phyloP scores from a whole-genome alignment of 2,329 filamentous ascomycete species.

The Xylariaceae sp. region DNA sequence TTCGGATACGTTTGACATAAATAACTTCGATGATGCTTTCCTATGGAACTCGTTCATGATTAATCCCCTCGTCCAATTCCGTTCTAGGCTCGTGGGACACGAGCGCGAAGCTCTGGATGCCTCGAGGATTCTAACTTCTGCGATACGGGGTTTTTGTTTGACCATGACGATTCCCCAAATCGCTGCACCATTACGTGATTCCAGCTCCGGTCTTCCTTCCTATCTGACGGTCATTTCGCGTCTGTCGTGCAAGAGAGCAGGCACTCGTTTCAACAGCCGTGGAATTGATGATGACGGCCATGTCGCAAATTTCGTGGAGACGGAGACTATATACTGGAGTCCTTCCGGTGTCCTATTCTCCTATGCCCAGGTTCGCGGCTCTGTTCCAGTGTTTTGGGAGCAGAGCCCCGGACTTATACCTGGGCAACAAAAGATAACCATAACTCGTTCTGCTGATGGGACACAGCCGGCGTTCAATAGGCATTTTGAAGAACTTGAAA shows the following conservation, averaged over 20 bases:
- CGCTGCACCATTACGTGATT: slow-evolving; percentile 63
- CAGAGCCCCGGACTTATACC: slow-evolving; percentile 83
- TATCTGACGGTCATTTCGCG: slow-evolving; percentile 86
- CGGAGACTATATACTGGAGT: slow-evolving; percentile 87
- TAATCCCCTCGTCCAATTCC: slow-evolving; percentile 82
- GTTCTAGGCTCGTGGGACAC: slow-evolving; percentile 69
- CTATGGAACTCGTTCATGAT: slow-evolving; percentile 99
- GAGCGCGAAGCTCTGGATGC: slow-evolving; percentile 78
- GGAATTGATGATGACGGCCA: slow-evolving; percentile 97
- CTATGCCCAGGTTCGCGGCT: slow-evolving; percentile 88
- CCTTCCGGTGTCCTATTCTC: slow-evolving; percentile 78
- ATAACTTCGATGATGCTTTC: slow-evolving; percentile 87
- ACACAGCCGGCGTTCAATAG: slow-evolving; percentile 93
- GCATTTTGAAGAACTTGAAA: slow-evolving; percentile 83
- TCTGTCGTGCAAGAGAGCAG: slow-evolving; percentile 83
- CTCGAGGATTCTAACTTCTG: slow-evolving; percentile 84
- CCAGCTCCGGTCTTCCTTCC: slow-evolving; percentile 69
- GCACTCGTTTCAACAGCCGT: slow-evolving; percentile 93
- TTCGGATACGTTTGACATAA: slow-evolving; percentile 76
- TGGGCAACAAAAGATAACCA: slow-evolving; percentile 87
- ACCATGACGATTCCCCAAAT: slow-evolving; percentile 80
- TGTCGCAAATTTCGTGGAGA: slow-evolving; percentile 98
- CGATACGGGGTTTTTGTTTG: slow-evolving; percentile 86
- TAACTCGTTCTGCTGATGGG: slow-evolving; percentile 84
- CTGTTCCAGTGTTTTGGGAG: slow-evolving; percentile 96